A percentile compares a stretch with the other conserved stretches of the same genome.
These are phyloP conservation scores for Curvularia eragrostidis DNA, from an alignment of 2,329 filamentous ascomycete genomes.

Conservation along the genomic window DNA sequence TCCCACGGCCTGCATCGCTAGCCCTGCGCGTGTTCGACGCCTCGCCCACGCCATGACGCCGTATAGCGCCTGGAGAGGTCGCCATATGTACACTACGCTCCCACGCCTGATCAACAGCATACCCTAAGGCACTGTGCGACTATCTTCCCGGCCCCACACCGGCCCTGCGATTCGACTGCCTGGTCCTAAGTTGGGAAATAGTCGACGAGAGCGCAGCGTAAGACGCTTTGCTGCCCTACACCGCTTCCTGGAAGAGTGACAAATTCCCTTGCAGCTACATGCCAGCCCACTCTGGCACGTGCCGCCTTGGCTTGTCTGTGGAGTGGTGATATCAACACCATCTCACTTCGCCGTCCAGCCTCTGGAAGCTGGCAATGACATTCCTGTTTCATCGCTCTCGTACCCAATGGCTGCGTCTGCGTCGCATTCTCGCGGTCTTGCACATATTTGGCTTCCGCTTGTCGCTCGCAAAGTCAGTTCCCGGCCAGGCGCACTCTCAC, in stretches of 20 bases:
- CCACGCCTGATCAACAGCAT: constrained; percentile 1
- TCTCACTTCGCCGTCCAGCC: background rate
- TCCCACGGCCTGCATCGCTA: background rate
- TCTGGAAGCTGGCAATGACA: background rate
- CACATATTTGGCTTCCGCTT: background rate
- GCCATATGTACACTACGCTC: background rate
- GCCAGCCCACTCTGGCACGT: background rate
- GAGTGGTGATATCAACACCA: background rate
- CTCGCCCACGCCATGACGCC: background rate
- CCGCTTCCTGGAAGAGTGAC: constrained; percentile 8
- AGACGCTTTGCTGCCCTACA: background rate
- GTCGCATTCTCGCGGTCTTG: background rate
- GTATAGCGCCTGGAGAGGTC: background rate
- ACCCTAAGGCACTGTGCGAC: background rate
- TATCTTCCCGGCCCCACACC: background rate
- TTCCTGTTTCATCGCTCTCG: background rate
- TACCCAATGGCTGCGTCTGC: background rate
- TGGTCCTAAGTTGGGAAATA: background rate
- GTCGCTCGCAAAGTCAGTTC: background rate
- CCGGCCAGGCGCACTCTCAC: background rate
- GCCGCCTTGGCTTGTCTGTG: background rate
- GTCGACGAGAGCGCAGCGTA: background rate
- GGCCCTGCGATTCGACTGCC: background rate
- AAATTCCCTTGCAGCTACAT: constrained; percentile 5
- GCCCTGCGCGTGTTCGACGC: background rate